Conservation (phyloP, 192 early-diverging fungal species). For the Gaertneriomyces semiglobifer region DNA sequence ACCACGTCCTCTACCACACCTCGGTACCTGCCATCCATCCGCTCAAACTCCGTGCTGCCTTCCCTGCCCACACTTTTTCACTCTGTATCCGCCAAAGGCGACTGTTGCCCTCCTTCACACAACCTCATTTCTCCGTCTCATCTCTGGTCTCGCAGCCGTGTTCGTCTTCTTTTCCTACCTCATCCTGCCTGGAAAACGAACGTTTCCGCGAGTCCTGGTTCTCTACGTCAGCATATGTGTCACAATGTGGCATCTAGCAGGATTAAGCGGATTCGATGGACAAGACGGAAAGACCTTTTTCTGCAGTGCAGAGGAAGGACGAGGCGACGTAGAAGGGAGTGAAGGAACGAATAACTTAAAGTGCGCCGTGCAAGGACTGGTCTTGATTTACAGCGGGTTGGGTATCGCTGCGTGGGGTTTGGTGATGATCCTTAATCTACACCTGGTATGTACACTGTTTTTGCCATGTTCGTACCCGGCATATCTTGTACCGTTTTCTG, state of each 20-base stretch:
- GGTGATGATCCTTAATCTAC: slow-evolving; percentile 15
- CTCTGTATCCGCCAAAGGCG: slow-evolving; percentile 15
- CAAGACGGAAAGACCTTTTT: slow-evolving; percentile 12
- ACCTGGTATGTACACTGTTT: slow-evolving; percentile 18
- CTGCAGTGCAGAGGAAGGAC: slow-evolving; percentile 13
- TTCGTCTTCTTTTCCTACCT: slow-evolving; percentile 18
- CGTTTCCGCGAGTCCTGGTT: slow-evolving; percentile 17
- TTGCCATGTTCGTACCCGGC: not conserved
- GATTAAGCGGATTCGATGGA: not conserved
- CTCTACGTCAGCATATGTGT: slow-evolving; percentile 10
- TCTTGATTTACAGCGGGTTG: not conserved
- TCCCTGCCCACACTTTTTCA: slow-evolving; percentile 19
- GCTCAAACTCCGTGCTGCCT: slow-evolving; percentile 11
- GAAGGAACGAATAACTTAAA: not conserved
- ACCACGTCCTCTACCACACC: not conserved
- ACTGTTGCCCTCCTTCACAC: not conserved
- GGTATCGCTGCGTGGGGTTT: slow-evolving; percentile 12
- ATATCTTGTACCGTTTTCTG: not conserved
- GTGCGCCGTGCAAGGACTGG: slow-evolving; percentile 21
- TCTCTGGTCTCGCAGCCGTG: slow-evolving; percentile 7
- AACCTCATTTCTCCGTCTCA: slow-evolving; percentile 2
- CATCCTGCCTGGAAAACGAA: slow-evolving; percentile 17
- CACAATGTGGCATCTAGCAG: slow-evolving; percentile 9
- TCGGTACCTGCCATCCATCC: slow-evolving; percentile 1
- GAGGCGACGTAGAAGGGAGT: not conserved